Base-by-base conservation (phyloP, 1,139 yeast species). In the Suhomyces bribrorum region DNA sequence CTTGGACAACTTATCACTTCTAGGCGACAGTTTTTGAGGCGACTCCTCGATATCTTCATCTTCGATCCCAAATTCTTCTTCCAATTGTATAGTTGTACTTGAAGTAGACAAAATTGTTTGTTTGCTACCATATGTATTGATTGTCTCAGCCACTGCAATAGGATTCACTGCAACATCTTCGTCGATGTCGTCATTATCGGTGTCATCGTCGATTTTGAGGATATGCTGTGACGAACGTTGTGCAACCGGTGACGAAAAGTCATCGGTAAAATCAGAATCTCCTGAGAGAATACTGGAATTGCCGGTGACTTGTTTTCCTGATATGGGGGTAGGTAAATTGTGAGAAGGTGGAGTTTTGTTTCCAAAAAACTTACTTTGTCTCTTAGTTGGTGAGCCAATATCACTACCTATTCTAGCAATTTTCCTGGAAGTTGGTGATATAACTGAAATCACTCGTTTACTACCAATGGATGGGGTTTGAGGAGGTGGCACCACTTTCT, bases 1-100 rank as follows among this genome's bases (percentile, higher is more conserved):
- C n/a, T 34, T 40, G 3, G 43, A 36, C 12, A 48, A 31, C 12
- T 40, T 43, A 5, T 32, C 33, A 7, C 12, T 12, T 9, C 36
- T 43, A 2, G 34, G 16, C 29, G 31, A 26, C 5, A 40, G 36
- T 31, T 66, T 68, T 4, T 67, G 56, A 3, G 76, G 76, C 2
- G 75, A 69, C 42, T 71, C 77, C 33, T 69, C 75, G 14, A 71
- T 59, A 28, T 66, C 73, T 33, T 66, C 73, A 23, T 65, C 71
- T n/a, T 56, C 37, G 18, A 36, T 27, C 16, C 35, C 34, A 27
- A 39, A 30, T 14, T 31, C 39, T 18, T 30, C 58, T 26, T 59
- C 60, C 17, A 59, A 37, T 8, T 53, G 60, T 3, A 22, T 7
- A 14, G 29, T 22, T 4, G n/a, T 15, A 2, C 17, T 14, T 13